A percentile compares a stretch with the other conserved stretches of the same genome.
phyloP scores from a whole-genome alignment of 2,329 filamentous ascomycete genomes.

The Cladophialophora exuberans region DNA sequence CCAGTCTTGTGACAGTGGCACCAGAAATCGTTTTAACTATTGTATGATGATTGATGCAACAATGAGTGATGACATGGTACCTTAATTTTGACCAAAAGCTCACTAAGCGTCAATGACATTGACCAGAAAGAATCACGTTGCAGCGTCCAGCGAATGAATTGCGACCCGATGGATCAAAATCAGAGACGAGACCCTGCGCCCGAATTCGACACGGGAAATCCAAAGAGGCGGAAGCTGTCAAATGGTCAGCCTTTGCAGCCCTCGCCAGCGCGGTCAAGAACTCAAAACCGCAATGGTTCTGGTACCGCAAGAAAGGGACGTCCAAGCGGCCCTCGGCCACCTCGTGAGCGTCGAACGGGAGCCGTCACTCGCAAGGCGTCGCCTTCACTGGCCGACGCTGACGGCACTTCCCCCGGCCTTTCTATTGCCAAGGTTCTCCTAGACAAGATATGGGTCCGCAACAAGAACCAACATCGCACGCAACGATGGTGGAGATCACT shows the following conservation, averaged over 20 bases:
- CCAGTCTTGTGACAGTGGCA: no score
- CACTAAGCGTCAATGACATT: no score
- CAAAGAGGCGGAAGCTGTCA: constrained; percentile 19
- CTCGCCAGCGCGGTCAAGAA: no score
- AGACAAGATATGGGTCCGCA: constrained; percentile 54
- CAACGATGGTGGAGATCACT: constrained; percentile 82
- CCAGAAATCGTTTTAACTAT: no score
- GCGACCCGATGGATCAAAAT: background rate
- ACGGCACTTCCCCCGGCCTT: background rate
- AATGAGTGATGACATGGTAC: no score
- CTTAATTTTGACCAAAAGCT: no score
- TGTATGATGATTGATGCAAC: no score
- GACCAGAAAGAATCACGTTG: no score
- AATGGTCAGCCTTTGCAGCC: background rate
- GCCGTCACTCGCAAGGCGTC: no score
- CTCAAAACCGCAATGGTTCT: background rate
- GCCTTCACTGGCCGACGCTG: background rate
- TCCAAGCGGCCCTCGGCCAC: constrained; percentile 15
- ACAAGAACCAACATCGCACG: constrained; percentile 86
- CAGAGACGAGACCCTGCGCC: background rate
- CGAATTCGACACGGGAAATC: background rate
- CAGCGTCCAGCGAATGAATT: no score
- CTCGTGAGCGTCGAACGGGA: no score
- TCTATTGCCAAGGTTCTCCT: constrained; percentile 16
- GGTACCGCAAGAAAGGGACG: no score